Evolutionary conservation across 257 asterid species (phyloP), one percentile per base, ranked within the genome.

Genomic region (Nyctanthes arbortristis): DNA sequence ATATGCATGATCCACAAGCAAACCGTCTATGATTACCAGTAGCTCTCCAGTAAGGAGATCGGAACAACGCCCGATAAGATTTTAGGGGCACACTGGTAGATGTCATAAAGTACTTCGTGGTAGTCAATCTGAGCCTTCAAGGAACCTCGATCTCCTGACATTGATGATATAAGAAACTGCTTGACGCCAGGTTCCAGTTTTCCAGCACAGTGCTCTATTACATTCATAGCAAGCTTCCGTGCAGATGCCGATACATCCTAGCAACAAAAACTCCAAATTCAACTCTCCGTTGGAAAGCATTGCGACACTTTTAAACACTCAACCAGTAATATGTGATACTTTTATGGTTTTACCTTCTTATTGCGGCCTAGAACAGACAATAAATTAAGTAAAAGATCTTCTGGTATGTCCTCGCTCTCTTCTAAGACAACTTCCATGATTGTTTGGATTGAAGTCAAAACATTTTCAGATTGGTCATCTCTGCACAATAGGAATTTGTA

Each of bases 1-100:
- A 71, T 59, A 61, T 22, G 68, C 27, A 82, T 10, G 67, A 49
- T 52, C 9, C 59, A 22, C 16, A 74, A 67, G 56, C 65, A 81
- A n/a, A 69, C 58, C 27, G 63, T 71, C 43, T 70, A 61, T 52
- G 65, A 61, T 81, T 88, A 94, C 99, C 99, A 88, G 86, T 65
- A 94, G 88, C 84, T 94, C 99, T 76, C 94, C 98, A n/a, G 96
- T 92, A 70, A 94, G 80, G 79, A 86, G 88, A 69, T n/a, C n/a
- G 99, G 96, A 72, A 89, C 91, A 72, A 89, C 95, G 80, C 99
- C 98, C 45, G 88, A 82, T 73, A 94, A 75, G 59, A 89, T 84
- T 69, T 89, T 93, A 69, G 98, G 98, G 70, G 93, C 92, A 78
- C 90, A 88, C 14, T 75, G 78, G 72, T 81, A 86, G 73, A 92